Conservation (phyloP, 129 eudicot species). For the Flaveria ramosissima region DNA sequence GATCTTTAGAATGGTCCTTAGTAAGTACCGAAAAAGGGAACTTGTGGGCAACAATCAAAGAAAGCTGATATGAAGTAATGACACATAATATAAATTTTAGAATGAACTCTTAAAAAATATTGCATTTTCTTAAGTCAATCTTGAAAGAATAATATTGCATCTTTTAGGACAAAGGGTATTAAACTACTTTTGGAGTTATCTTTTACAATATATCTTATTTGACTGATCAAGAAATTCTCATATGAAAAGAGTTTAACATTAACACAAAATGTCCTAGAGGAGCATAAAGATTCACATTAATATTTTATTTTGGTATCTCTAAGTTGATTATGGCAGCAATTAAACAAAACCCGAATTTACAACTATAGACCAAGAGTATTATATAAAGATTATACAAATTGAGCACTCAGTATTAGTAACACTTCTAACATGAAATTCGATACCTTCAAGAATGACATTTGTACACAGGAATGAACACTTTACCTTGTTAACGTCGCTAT, state of each 20-base stretch:
- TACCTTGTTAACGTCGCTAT: constrained; percentile 58
- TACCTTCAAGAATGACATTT: not conserved
- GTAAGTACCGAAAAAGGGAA: not conserved
- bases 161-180: not conserved
- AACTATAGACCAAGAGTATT: not conserved
- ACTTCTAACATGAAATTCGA: not conserved
- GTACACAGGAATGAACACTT: constrained; percentile 1
- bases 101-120: not conserved
- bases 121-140: constrained; percentile 11
- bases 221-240: constrained; percentile 4
- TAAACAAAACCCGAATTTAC: not conserved
- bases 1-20: not conserved
- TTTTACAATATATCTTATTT: not conserved
- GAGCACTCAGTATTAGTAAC: not conserved
- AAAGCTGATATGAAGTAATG: not conserved
- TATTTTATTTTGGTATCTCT: not conserved
- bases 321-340: not conserved
- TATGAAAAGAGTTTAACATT: not conserved
- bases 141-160: constrained; percentile 15
- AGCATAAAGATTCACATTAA: not conserved
- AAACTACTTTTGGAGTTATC: not conserved
- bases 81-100: not conserved
- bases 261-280: not conserved
- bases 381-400: not conserved
- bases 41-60: not conserved